Evolutionary conservation across 2,329 filamentous ascomycete genomes (phyloP), one percentile per base, ranked within the genome.

Genomic region (Mycosphaerella sp.): DNA sequence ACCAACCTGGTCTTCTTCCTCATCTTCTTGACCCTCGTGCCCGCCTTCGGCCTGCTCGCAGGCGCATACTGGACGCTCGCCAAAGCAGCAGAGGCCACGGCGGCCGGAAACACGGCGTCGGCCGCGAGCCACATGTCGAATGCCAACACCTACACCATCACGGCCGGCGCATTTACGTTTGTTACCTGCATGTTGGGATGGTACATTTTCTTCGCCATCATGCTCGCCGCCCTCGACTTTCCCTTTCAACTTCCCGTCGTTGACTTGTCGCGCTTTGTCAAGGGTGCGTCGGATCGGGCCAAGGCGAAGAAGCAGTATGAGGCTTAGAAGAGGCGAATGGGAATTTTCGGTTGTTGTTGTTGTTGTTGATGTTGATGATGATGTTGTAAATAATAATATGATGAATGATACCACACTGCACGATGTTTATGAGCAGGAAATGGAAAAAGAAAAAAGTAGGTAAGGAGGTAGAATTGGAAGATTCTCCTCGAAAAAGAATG

Each of bases 1-100:
- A 89, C 85, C 31, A 90, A 90, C 67, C 53, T 87, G 8, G 77
- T 82, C 67, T 87, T 89, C 70, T 78, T 86, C 61, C 60, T 82
- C 52, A 85, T 90, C 69, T 89, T 89, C 74, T 64, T 82, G 55
- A 75, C 74, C 1, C 77, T 89, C n/a, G 68, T 79, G 14, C 65
- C 82, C 10, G 73, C 76, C 2, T 87, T 89, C 65, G 67, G 70
- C 10, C 72, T 82, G 26, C 74, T 89, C 32, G 77, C 84, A 0
- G 82, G 75, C 2, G 77, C 77, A 0, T 86, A 82, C 69, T 85
- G 80, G 75, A 68, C 79, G 14, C 63, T 77, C 7, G 82, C 81
- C 2, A 59, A 71, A 14, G 74, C 73, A 23, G 68, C 67, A 40
- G 51, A 51, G 21, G 52, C 29, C 36, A 48, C 60, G 1, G 71